phyloP scores from a whole-genome alignment of 495 filamentous ascomycete species.

The Penicillium herquei region DNA sequence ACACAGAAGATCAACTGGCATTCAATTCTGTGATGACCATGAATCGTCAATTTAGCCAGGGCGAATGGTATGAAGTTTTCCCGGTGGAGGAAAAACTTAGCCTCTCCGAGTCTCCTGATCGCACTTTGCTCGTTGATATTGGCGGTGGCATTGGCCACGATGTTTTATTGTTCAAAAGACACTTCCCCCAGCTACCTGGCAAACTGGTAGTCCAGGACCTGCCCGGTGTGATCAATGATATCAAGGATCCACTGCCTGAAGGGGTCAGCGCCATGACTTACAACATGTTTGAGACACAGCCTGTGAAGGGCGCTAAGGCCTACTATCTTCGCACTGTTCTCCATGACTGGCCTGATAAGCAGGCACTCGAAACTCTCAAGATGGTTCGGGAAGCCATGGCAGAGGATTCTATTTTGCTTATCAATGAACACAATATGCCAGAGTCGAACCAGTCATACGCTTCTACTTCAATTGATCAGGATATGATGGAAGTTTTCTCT shows the following conservation, averaged over 20 bases:
- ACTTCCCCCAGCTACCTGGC: slow-evolving; percentile 35
- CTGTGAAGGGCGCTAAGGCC: slow-evolving; percentile 32
- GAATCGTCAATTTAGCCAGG: slow-evolving; percentile 3
- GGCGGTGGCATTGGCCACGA: slow-evolving; percentile 50
- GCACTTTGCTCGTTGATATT: slow-evolving; percentile 51
- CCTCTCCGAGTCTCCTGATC: slow-evolving; percentile 7
- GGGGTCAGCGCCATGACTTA: slow-evolving; percentile 33
- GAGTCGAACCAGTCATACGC: slow-evolving; percentile 30
- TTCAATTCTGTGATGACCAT: slow-evolving; percentile 27
- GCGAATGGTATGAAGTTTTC: slow-evolving; percentile 22
- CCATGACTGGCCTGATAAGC: slow-evolving; percentile 48
- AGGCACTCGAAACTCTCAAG: slow-evolving; percentile 36
- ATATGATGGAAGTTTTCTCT: slow-evolving; percentile 37
- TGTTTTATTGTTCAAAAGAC: slow-evolving; percentile 30
- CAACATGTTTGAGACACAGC: slow-evolving; percentile 50
- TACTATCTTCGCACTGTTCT: slow-evolving; percentile 39
- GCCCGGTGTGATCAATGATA: slow-evolving; percentile 34
- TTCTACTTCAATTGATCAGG: slow-evolving; percentile 34
- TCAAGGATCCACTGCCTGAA: slow-evolving; percentile 22
- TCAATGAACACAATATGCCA: slow-evolving; percentile 44
- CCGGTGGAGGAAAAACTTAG: slow-evolving; percentile 20
- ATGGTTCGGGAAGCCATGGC: slow-evolving; percentile 40
- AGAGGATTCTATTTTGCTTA: slow-evolving; percentile 32
- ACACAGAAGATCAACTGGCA: slow-evolving; percentile 9
- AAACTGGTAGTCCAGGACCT: slow-evolving; percentile 50